Conservation (phyloP, 139 green algal genomes). For the Volvox africanus region DNA sequence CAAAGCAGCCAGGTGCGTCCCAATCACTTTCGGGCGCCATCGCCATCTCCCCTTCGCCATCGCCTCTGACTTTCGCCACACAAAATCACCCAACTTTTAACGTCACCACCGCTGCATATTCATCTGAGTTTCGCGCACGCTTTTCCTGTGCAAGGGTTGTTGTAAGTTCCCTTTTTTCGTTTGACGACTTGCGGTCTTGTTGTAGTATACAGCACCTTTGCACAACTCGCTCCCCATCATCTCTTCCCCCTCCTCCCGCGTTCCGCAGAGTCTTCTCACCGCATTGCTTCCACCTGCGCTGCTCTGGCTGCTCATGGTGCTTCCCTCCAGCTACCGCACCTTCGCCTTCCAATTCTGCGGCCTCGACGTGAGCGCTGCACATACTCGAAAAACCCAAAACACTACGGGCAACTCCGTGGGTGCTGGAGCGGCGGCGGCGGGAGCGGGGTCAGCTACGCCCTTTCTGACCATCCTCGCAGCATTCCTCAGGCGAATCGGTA, state of each 20-base stretch:
- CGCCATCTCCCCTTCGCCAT: no score
- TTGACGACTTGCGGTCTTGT: no score
- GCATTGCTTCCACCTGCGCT: slow-evolving; percentile 29
- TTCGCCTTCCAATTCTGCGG: not conserved
- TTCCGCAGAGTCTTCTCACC: not conserved
- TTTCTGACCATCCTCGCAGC: not conserved
- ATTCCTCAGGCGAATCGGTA: not conserved
- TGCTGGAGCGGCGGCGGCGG: not conserved
- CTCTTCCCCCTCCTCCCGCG: not conserved
- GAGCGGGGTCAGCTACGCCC: not conserved
- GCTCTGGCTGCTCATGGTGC: slow-evolving; percentile 34
- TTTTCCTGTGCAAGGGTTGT: no score
- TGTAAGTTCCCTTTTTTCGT: no score
- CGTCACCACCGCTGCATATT: no score
- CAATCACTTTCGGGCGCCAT: no score
- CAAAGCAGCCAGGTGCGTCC: not conserved
- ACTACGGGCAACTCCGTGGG: not conserved
- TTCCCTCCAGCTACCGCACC: not conserved
- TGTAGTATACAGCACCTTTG: no score
- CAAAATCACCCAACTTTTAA: no score
- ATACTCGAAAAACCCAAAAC: not conserved
- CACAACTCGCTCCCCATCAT: no score
- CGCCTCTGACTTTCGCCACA: no score
- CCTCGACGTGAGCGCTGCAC: not conserved
- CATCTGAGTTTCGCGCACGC: no score